Evolutionary conservation across 2,329 filamentous ascomycete genomes (phyloP), one percentile per base, ranked within the genome.

Genomic region (Davidsoniella neocaledoniae): DNA sequence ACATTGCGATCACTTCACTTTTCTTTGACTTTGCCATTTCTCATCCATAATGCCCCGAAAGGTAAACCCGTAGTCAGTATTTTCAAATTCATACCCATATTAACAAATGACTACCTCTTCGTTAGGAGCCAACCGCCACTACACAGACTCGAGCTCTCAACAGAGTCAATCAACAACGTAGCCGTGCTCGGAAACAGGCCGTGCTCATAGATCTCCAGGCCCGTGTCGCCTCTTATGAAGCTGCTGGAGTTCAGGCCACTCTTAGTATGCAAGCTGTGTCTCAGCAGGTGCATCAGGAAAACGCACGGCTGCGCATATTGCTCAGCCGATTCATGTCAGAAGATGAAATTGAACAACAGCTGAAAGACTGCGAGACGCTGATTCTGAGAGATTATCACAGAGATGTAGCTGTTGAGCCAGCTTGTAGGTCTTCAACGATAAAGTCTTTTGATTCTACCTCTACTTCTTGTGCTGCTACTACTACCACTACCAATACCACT

Each of bases 171-270:
- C 45, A 48, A 36, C 50, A 51, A 33, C 41, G 45, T 12, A 42
- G 44, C 21, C 50, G 50, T 16, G 50, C 45, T n/a, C 45, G 40
- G 44, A 51, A 51, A 42, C 44, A 38, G 21, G 45, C 47, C 38
- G 44, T 46, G n/a, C 42, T 49, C 3, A 46, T 48, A 14, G 37
- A 54, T 6, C 26, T 48, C 6, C 26, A 41, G n/a, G n/a, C 26
- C 29, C 36, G 29, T 37, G 40, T 50, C 29, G 2, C 12, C 23
- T 21, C 25, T 17, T 40, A 48, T 23, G 45, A 51, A 40, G 14
- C 44, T 14, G 44, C 40, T 23, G 50, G 45, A 17, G 41, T 40
- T 5, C 44, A 48, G 42, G 50, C 50, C 25, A 43, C 50, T 17
- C n/a, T 33, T 8, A 40, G 43, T 10, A 41, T 51, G 29, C 50